Conservation (phyloP, 2,329 filamentous ascomycete species). For the Fusarium nanum region DNA sequence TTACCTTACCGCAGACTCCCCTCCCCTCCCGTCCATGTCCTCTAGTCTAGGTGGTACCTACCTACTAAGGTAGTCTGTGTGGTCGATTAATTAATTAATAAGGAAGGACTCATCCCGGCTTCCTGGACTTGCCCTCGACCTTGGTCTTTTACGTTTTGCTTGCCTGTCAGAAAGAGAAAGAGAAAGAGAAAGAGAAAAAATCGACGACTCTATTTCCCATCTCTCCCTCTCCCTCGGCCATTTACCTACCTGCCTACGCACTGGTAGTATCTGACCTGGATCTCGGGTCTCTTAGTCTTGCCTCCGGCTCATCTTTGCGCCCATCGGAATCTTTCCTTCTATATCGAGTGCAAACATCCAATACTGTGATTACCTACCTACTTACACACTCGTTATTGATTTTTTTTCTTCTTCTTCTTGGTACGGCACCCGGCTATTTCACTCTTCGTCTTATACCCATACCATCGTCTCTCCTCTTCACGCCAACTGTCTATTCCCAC, state of each 20-base stretch:
- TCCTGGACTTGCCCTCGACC: conserved; percentile 10
- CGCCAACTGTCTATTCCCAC: neutral
- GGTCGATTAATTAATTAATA: conserved; percentile 30
- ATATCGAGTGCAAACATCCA: conserved; percentile 12
- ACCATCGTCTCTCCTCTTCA: neutral
- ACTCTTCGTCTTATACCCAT: neutral
- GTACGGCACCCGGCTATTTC: neutral
- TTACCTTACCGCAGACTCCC: conserved; percentile 7
- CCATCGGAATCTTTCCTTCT: conserved; percentile 21
- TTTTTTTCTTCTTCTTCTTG: neutral
- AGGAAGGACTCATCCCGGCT: conserved; percentile 36
- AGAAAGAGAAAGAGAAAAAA: neutral
- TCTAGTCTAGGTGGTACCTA: conserved; percentile 12
- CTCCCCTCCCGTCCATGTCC: conserved; percentile 4
- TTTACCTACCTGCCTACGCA: neutral
- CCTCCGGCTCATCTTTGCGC: conserved; percentile 38
- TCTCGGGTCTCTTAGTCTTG: conserved; percentile 27
- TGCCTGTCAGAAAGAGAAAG: neutral
- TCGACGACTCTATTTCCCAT: conserved; percentile 26
- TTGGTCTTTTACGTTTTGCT: conserved; percentile 6
- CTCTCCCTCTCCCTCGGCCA: neutral
- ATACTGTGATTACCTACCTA: neutral
- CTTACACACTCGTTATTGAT: neutral
- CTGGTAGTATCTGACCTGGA: neutral
- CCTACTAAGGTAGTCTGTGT: neutral